Base-by-base conservation (phyloP, 2,329 filamentous ascomycete genomes). In the Torrubiellomyces zombiae region DNA sequence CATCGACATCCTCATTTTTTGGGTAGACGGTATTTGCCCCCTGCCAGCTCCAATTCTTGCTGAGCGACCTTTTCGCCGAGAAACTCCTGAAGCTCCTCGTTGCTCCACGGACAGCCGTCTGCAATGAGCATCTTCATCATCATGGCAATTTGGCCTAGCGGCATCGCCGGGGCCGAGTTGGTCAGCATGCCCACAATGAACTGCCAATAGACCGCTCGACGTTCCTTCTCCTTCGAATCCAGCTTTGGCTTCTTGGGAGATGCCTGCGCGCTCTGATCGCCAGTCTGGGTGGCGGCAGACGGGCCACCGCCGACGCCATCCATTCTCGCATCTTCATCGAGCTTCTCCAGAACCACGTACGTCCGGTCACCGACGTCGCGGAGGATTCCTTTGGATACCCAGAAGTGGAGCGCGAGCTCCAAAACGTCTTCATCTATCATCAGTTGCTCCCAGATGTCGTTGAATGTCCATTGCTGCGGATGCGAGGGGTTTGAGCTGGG, bases 161-260 rank as follows among this genome's bases (percentile, higher is more conserved):
- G 75, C 79, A 94, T 89, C 15, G 76, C 53, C 11, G 65, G 70
- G 11, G 76, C 76, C 38, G 82, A 77, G 48, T 94, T 94, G 32
- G 82, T 94, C 50, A 98, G 56, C 89, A 98, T 95, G 25, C 81
- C 82, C 28, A 83, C 60, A 30, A 98, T 83, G 46, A 93, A 95
- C 41, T 85, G 77, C 69, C 79, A 82, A 50, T 94, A 93, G 19
- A 93, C 65, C 21, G 54, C 50, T 17, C 61, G 58, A 30, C 60
- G 58, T 38, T 66, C 64, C 37, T 62, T 58, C 42, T 73, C 68
- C 45, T 80, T 75, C 35, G 69, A 62, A 13, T 76, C 64, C 16
- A 78, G 53, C 31, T 56, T 61, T 25, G 58, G 50, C 36, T 71
- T 63, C 5, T 58, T 63, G 14, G 58, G 57, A 13, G 55, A 59